A percentile compares a stretch with the other conserved stretches of the same genome.
phyloP scores from a whole-genome alignment of 352 stramenopile species.

The Blastocystis hominis region DNA sequence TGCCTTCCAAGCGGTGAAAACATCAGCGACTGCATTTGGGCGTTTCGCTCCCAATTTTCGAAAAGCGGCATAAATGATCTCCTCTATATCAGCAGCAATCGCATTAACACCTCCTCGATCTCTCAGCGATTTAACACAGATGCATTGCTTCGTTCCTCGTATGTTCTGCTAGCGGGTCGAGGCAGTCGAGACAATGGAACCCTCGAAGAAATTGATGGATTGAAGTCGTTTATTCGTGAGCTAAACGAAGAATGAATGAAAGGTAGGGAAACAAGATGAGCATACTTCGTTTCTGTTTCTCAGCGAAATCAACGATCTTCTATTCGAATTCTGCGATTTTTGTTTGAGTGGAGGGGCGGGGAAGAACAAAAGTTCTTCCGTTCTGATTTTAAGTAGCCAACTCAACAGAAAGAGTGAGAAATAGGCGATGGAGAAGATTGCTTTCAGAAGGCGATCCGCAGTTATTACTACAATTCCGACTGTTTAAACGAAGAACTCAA shows the following conservation, averaged over 20 bases:
- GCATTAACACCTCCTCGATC: too few relatives aligned
- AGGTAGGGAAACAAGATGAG: neutral
- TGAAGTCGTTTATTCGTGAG: neutral
- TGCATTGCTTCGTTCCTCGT: neutral
- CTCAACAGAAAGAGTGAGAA: neutral
- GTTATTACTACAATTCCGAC: neutral
- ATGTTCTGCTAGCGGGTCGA: neutral
- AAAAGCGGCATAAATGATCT: too few relatives aligned
- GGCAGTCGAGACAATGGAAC: neutral
- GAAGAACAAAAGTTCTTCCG: neutral
- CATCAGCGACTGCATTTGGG: too few relatives aligned
- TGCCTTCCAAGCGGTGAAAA: too few relatives aligned
- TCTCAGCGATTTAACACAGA: too few relatives aligned
- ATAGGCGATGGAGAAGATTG: neutral
- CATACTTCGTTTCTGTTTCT: neutral
- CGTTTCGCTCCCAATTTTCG: too few relatives aligned
- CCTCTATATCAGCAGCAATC: too few relatives aligned
- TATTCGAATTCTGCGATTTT: neutral
- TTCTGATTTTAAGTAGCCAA: neutral
- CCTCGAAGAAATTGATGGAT: neutral
- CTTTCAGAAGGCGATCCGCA: neutral
- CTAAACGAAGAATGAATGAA: neutral
- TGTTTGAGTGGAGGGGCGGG: neutral
- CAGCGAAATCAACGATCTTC: neutral
- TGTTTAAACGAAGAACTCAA: neutral